These are phyloP conservation scores for Termitomyces bulborhizus DNA, from an alignment of 768 basidiomycete genomes.

Conservation along the genomic window DNA sequence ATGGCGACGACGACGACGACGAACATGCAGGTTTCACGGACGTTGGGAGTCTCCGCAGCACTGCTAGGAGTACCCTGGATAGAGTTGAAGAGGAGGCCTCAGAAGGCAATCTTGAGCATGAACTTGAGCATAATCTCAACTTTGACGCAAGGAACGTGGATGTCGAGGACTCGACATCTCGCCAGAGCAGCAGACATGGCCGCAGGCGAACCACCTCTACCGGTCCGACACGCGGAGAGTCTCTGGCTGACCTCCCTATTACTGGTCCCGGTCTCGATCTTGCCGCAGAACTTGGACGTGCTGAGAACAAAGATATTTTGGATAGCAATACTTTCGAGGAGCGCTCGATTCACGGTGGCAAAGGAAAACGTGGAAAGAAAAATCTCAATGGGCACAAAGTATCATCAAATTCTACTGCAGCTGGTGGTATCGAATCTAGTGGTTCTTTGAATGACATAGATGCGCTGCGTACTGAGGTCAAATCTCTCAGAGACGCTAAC, in stretches of 20 bases:
- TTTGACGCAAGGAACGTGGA: slow-evolving; percentile 27
- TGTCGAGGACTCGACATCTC: slow-evolving; percentile 23
- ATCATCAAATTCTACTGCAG: slow-evolving; percentile 20
- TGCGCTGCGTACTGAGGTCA: slow-evolving; percentile 79
- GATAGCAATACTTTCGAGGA: slow-evolving; percentile 49
- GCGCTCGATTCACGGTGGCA: slow-evolving; percentile 34
- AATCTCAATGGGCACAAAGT: slow-evolving; percentile 32
- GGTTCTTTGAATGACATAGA: slow-evolving; percentile 55
- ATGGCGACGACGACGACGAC: slow-evolving; percentile 32
- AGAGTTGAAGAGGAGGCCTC: slow-evolving; percentile 54
- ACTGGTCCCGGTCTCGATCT: slow-evolving; percentile 87
- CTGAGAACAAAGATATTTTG: slow-evolving; percentile 81
- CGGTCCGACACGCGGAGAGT: slow-evolving; percentile 62
- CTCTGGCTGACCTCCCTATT: slow-evolving; percentile 81
- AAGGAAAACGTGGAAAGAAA: slow-evolving; percentile 45
- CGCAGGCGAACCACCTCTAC: slow-evolving; percentile 47
- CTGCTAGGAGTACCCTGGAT: slow-evolving; percentile 52
- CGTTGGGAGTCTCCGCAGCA: slow-evolving; percentile 50
- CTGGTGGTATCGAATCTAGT: slow-evolving; percentile 35
- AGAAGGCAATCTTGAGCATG: slow-evolving; percentile 33
- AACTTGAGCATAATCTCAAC: slow-evolving; percentile 28
- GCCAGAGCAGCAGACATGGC: slow-evolving; percentile 33
- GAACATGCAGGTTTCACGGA: slow-evolving; percentile 37
- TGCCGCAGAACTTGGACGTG: slow-evolving; percentile 87
- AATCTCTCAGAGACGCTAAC: slow-evolving; percentile 91